Evolutionary conservation across 2,329 filamentous ascomycete species (phyloP), one percentile per base, ranked within the genome.

Genomic region (Claviceps sp.): DNA sequence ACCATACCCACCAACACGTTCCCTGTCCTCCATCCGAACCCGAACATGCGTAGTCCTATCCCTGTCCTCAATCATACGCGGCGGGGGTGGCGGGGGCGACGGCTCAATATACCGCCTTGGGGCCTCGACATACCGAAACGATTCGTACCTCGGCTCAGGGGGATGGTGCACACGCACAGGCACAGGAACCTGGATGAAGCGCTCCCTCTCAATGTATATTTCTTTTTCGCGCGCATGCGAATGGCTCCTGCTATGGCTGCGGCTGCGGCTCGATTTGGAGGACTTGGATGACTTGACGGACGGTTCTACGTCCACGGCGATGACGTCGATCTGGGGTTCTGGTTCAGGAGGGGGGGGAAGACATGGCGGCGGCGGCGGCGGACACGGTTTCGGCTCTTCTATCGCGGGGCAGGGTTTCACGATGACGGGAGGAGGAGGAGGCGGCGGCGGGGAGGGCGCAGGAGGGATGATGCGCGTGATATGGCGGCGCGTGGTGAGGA

Each of bases 91-190:
- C 14, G 24, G 7, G 14, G 59, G 60, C 54, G 61, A 55, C 9
- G 60, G 57, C 43, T 65, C 64, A 9, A 58, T 41, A 44, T 55
- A 57, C 22, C 70, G 63, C 49, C 71, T 65, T 26, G 74, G 70
- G 0, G 71, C 73, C 53, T 78, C 74, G 48, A 79, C 69, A 57
- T 78, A 78, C 6, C 76, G 73, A 58, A 68, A 79, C 34, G 73
- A 74, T 40, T 76, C 75, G 55, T 71, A 72, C 54, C 63, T 59
- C 38, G 66, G 66, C 57, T 67, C 68, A 18, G 70, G 67, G 13
- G 40, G 18, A 34, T 20, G 40, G 8, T 20, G 43, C 43, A 73
- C 67, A 9, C 65, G 66, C 8, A 71, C 61, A 18, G 69, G 72
- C 2, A 73, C 67, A 7, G 66, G 66, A 7, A 71, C 61, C 38